A percentile compares a stretch with the other conserved stretches of the same genome.
Conservation (phyloP, 1,284 basidiomycete genomes). For the Pseudozyma pruni region DNA sequence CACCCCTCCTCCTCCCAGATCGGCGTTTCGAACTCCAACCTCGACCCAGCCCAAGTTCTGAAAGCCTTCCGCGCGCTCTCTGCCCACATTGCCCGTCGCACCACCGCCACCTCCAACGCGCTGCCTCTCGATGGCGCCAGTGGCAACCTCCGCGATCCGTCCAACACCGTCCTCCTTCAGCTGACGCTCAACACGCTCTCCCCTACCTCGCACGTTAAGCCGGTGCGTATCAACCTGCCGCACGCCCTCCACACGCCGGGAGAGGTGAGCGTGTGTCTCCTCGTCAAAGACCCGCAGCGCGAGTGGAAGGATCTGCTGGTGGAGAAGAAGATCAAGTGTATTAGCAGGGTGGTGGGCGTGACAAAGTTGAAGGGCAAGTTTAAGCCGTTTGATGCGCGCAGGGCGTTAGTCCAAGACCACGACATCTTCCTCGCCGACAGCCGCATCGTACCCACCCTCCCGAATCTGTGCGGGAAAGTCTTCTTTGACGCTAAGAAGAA, state of each 20-base stretch:
- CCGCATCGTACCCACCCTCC: conserved; percentile 85
- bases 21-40: conserved; percentile 32
- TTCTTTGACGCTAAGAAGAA: conserved; percentile 97
- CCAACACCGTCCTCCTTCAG: conserved; percentile 57
- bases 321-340: conserved; percentile 81
- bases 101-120: not conserved
- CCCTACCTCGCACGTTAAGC: conserved; percentile 52
- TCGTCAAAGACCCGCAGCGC: conserved; percentile 94
- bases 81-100: conserved; percentile 40
- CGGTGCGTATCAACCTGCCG: conserved; percentile 58
- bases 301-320: conserved; percentile 93
- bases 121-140: conserved; percentile 55
- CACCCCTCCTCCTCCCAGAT: conserved; percentile 18
- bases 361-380: conserved; percentile 68
- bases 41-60: conserved; percentile 52
- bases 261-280: conserved; percentile 82
- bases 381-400: conserved; percentile 81
- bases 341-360: conserved; percentile 90
- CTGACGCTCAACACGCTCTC: conserved; percentile 57
- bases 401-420: conserved; percentile 86
- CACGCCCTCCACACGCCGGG: conserved; percentile 85
- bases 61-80: conserved; percentile 62
- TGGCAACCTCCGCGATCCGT: conserved; percentile 41
- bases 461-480: conserved; percentile 84
- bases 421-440: conserved; percentile 94